Evolutionary conservation across 2,329 filamentous ascomycete genomes (phyloP), one percentile per base, ranked within the genome.

Genomic region (Lachnellula hyalina): DNA sequence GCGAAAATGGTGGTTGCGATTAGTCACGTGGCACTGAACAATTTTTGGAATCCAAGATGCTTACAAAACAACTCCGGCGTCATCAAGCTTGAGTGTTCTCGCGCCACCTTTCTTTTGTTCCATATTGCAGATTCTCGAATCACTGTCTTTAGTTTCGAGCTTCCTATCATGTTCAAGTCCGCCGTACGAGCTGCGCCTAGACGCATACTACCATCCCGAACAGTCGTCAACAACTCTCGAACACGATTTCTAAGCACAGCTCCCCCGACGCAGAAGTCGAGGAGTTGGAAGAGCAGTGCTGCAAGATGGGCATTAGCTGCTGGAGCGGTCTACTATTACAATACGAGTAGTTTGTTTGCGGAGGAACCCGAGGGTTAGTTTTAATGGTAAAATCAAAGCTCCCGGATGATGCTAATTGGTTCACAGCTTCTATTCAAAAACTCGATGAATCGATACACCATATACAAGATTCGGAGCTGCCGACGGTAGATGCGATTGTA

Each of bases 261-360:
- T 59, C 74, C 79, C 52, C 75, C 86, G 3, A 77, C 83, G 61
- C 76, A 82, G 67, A 89, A 84, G 74, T 83, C 83, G 65, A 77
- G 90, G 70, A 88, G 85, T 70, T 96, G 90, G 89, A 96, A 92
- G 80, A 87, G 84, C 71, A 79, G 84, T 50, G 79, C 79, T 4
- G 70, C 82, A 65, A 82, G 93, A 75, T 87, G 90, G 82, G 89
- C 84, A 61, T 69, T 94, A 53, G 92, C 90, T 0, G 79, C 77
- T 56, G 90, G 81, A 19, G 84, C 86, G 46, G 75, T 97, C 49
- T 99, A 97, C 75, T 96, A 89, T 73, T 99, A 97, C 73, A 96
- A 91, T 76, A 96, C 91, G 7, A 93, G 87, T 67, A 82, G 85
- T 52, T 78, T 90, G 21, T 97, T 97, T 72, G 89, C 91, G 15